Evolutionary conservation across 1,139 yeast species (phyloP).

Genomic region (Blastobotrys apis): DNA sequence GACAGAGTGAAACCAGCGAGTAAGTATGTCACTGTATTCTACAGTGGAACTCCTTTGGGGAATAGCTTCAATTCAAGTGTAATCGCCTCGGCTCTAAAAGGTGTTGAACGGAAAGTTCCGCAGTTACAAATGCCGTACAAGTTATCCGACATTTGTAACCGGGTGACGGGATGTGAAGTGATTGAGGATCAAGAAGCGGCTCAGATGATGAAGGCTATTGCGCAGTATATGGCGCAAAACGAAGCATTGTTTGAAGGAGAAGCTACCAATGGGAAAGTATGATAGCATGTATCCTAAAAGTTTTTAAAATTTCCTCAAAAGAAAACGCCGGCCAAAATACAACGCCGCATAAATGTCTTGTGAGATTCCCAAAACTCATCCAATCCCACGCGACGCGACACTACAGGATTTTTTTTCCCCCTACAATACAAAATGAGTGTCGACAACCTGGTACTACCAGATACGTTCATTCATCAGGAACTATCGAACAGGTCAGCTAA

Average conservation of each 20-base stretch:
- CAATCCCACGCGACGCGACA: no score
- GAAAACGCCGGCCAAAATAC: no score
- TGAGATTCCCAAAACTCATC: no score
- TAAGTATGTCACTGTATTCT: conserved; percentile 4
- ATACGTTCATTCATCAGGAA: conserved; percentile 18
- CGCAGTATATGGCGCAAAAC: conserved; percentile 9
- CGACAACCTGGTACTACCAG: conserved; percentile 16
- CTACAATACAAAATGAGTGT: no score
- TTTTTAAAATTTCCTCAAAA: no score
- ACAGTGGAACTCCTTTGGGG: conserved; percentile 8
- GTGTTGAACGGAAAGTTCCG: conserved; percentile 8
- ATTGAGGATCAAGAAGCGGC: conserved; percentile 4
- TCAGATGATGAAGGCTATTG: conserved; percentile 5
- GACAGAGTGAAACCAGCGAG: conserved; percentile 11
- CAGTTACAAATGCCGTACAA: conserved; percentile 11
- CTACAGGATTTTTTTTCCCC: no score
- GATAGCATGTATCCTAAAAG: no score
- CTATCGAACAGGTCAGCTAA: conserved; percentile 15
- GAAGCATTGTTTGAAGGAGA: conserved; percentile 3
- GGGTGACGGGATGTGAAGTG: conserved; percentile 5
- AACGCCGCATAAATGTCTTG: no score
- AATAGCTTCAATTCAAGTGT: conserved; percentile 9
- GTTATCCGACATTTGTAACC: conserved; percentile 7
- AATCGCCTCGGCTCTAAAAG: conserved; percentile 4
- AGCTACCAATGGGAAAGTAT: no score